phyloP scores from a whole-genome alignment of 148 eudicot species.

The Vaccinium myrtillus region DNA sequence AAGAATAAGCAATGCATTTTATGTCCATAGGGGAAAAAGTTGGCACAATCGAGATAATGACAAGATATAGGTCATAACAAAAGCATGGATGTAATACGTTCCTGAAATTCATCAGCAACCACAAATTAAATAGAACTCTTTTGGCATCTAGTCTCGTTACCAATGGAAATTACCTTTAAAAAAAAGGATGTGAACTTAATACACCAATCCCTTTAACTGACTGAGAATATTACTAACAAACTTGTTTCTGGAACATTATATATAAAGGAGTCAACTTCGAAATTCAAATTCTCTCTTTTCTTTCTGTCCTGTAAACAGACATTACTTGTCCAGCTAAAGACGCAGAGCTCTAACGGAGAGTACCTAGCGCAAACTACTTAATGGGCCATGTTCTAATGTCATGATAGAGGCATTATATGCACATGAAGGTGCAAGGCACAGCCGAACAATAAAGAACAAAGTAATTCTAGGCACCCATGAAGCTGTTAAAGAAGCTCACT shows the following conservation, averaged over 20 bases:
- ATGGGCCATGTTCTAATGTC: neutral
- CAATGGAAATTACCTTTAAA: neutral
- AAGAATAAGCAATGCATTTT: neutral
- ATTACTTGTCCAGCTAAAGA: neutral
- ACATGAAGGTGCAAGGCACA: neutral
- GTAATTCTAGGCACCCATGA: neutral
- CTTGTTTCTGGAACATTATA: neutral
- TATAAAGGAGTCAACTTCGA: neutral
- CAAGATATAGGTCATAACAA: neutral
- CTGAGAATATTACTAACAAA: neutral
- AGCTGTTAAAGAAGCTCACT: constrained; percentile 29
- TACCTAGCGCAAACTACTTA: neutral
- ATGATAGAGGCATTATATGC: neutral
- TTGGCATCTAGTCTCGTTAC: neutral
- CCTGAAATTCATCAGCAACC: neutral
- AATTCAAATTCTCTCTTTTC: neutral
- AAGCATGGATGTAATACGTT: neutral
- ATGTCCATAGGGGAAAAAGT: neutral
- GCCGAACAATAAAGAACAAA: neutral
- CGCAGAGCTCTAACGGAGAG: neutral
- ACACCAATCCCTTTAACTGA: neutral
- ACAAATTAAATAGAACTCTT: neutral
- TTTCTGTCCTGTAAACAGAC: neutral
- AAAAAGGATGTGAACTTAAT: neutral
- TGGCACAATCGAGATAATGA: neutral